phyloP scores from a whole-genome alignment of 148 eudicot species.

The Rhododendron mucronatum region DNA sequence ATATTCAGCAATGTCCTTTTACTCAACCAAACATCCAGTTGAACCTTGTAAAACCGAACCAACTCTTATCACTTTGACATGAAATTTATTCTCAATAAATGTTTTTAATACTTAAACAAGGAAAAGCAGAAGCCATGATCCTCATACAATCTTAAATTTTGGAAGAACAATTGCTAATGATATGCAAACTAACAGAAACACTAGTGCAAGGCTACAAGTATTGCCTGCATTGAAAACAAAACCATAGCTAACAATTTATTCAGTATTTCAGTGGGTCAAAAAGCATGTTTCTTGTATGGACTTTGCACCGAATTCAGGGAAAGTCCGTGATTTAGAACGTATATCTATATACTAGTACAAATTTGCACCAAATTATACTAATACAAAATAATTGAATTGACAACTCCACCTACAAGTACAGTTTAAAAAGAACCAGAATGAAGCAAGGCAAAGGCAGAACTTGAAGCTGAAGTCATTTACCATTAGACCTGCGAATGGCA shows the following conservation, averaged over 20 bases:
- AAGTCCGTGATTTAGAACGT: too few relatives aligned
- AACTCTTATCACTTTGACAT: background rate
- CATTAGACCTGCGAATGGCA: slow-evolving; percentile 98
- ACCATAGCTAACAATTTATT: background rate
- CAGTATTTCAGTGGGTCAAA: background rate
- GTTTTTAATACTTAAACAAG: background rate
- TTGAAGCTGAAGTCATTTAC: slow-evolving; percentile 26
- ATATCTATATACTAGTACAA: background rate
- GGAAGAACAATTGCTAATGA: background rate
- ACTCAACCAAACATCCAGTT: background rate
- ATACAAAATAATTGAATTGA: background rate
- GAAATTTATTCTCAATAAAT: background rate
- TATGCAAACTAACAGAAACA: background rate
- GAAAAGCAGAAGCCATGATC: background rate
- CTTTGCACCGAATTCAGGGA: background rate
- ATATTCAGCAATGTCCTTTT: background rate
- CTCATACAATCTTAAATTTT: background rate
- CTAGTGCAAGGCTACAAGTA: background rate
- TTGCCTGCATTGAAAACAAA: background rate
- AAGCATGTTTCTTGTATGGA: background rate
- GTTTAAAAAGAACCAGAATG: background rate
- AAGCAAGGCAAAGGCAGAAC: slow-evolving; percentile 1
- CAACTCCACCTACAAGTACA: background rate
- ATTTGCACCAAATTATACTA: too few relatives aligned
- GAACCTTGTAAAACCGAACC: background rate